These are phyloP conservation scores for Ramalina peruviana DNA, from an alignment of 495 filamentous ascomycete species.

Conservation along the genomic window DNA sequence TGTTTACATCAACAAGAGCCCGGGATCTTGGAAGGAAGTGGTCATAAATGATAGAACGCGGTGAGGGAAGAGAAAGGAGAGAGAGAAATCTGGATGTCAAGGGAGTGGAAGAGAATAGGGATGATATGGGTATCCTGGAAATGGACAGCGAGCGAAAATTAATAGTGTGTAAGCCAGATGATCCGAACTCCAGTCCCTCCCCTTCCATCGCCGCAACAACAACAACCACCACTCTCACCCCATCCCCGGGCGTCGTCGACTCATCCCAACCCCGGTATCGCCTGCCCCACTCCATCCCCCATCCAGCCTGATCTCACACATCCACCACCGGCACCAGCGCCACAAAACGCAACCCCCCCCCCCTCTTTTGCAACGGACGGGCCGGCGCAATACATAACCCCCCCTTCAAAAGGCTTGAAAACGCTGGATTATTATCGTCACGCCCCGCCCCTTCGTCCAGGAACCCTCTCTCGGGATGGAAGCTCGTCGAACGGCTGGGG, in stretches of 20 bases:
- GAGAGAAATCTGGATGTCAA: no score
- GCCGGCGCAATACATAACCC: constrained; percentile 26
- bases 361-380: constrained; percentile 26
- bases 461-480: constrained; percentile 11
- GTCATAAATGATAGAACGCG: no score
- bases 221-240: no score
- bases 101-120: no score
- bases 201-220: no score
- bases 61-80: no score
- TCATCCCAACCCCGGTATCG: not conserved
- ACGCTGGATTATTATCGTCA: not conserved
- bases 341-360: constrained; percentile 22
- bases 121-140: no score
- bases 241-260: not conserved
- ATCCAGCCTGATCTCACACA: constrained; percentile 7
- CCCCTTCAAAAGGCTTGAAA: constrained; percentile 27
- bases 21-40: no score
- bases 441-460: not conserved
- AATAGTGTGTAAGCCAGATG: no score
- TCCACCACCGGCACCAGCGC: constrained; percentile 19
- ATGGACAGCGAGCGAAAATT: no score
- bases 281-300: not conserved
- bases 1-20: no score
- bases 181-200: no score
- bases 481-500: not conserved